phyloP scores from a whole-genome alignment of 2,329 filamentous ascomycete genomes.

The Hypoxylon sp. region DNA sequence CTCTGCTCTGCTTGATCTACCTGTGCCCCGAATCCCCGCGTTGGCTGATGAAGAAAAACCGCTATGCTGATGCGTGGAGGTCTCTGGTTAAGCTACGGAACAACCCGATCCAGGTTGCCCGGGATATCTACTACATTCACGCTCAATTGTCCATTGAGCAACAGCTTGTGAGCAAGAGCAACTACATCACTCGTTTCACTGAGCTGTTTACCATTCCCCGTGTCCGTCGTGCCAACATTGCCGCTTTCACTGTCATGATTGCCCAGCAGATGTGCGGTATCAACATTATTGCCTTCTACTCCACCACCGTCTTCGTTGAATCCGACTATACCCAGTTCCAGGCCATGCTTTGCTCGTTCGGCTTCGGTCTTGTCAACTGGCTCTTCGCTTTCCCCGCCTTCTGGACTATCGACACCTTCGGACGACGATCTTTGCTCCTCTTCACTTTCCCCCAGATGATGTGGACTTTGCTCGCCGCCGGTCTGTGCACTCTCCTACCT shows the following conservation, averaged over 20 bases:
- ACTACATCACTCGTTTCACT: constrained; percentile 73
- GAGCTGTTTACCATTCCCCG: constrained; percentile 79
- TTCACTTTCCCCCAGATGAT: constrained; percentile 79
- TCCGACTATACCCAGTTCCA: constrained; percentile 69
- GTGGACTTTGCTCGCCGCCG: constrained; percentile 76
- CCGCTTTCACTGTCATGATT: constrained; percentile 85
- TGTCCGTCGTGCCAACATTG: constrained; percentile 79
- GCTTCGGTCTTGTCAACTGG: constrained; percentile 77
- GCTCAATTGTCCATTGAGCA: constrained; percentile 74
- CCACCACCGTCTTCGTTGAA: constrained; percentile 72
- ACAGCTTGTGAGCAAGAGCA: constrained; percentile 65
- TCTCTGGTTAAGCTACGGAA: constrained; percentile 68
- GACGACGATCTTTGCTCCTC: constrained; percentile 72
- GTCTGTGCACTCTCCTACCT: constrained; percentile 69
- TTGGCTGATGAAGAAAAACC: constrained; percentile 77
- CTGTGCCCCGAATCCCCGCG: constrained; percentile 77
- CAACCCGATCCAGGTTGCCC: constrained; percentile 69
- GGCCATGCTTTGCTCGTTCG: constrained; percentile 74
- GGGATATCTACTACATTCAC: constrained; percentile 76
- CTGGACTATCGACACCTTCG: constrained; percentile 77
- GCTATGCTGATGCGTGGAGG: constrained; percentile 72
- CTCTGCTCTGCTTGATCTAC: constrained; percentile 73
- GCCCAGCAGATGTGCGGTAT: constrained; percentile 79
- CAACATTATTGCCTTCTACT: constrained; percentile 85
- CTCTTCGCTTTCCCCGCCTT: constrained; percentile 75